Evolutionary conservation across 768 basidiomycete genomes (phyloP).

Genomic region (Collybia mongolica): DNA sequence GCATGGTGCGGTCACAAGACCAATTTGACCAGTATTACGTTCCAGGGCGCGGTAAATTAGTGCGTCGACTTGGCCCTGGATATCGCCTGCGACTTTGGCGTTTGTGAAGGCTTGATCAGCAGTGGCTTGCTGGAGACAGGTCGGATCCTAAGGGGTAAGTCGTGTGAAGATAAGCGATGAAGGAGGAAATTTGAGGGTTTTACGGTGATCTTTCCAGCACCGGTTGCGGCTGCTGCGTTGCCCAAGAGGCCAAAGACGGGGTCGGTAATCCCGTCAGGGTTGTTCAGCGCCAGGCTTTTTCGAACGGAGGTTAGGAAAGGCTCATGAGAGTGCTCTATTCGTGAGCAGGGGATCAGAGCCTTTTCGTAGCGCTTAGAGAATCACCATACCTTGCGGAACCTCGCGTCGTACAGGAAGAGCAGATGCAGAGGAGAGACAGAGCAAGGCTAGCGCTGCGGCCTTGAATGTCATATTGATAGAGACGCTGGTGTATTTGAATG

Average conservation of each 20-base stretch:
- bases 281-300: constrained; percentile 47
- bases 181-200: constrained; percentile 8
- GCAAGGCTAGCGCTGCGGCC: constrained; percentile 31
- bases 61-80: constrained; percentile 55
- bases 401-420: constrained; percentile 54
- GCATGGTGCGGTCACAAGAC: constrained; percentile 45
- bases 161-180: not conserved
- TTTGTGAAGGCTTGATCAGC: constrained; percentile 75
- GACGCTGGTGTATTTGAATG: constrained; percentile 21
- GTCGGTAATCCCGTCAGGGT: constrained; percentile 58
- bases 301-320: constrained; percentile 52
- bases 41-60: constrained; percentile 66
- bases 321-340: constrained; percentile 64
- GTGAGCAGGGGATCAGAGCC: constrained; percentile 5
- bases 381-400: constrained; percentile 58
- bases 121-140: constrained; percentile 63
- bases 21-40: constrained; percentile 59
- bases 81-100: constrained; percentile 59
- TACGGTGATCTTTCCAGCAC: constrained; percentile 54
- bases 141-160: constrained; percentile 38
- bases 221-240: constrained; percentile 57
- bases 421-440: constrained; percentile 29
- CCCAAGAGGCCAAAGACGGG: constrained; percentile 65
- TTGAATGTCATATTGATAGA: constrained; percentile 29
- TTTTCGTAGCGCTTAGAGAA: not conserved